Evolutionary conservation across 2,329 filamentous ascomycete species (phyloP).

Genomic region (Colletotrichum australisinense): DNA sequence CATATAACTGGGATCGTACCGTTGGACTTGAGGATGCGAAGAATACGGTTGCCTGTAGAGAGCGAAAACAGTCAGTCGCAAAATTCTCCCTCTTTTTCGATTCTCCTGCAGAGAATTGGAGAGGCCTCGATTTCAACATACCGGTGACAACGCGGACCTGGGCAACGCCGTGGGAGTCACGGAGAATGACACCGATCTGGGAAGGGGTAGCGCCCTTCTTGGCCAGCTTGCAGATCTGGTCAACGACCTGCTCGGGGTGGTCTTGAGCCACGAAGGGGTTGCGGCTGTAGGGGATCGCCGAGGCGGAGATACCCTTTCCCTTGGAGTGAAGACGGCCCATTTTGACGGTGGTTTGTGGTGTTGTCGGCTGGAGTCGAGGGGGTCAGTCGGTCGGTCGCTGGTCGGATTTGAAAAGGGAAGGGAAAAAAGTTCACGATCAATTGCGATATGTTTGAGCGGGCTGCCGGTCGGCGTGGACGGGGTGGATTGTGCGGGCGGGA

Average conservation of each 20-base stretch:
- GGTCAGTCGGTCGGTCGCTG: slow-evolving; percentile 36
- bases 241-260: slow-evolving; percentile 96
- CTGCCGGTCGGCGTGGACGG: slow-evolving; percentile 40
- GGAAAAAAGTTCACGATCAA: slow-evolving; percentile 34
- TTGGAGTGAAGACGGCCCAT: slow-evolving; percentile 99
- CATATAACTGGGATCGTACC: slow-evolving; percentile 76
- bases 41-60: slow-evolving; percentile 98
- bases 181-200: slow-evolving; percentile 98
- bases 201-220: slow-evolving; percentile 99
- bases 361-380: slow-evolving; percentile 35
- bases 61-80: slow-evolving; percentile 51
- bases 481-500: slow-evolving; percentile 54
- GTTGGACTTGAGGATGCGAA: slow-evolving; percentile 96
- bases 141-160: slow-evolving; percentile 98
- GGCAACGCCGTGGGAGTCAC: slow-evolving; percentile 97
- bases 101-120: background rate
- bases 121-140: slow-evolving; percentile 62
- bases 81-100: slow-evolving; percentile 14
- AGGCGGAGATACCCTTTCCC: slow-evolving; percentile 98
- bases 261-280: slow-evolving; percentile 97
- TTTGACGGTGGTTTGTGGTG: slow-evolving; percentile 56
- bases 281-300: slow-evolving; percentile 97
- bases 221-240: slow-evolving; percentile 99
- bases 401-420: slow-evolving; percentile 29
- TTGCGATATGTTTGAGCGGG: slow-evolving; percentile 26